Evolutionary conservation across 2,329 filamentous ascomycete genomes (phyloP).

Genomic region (Colletotrichum graminicola): DNA sequence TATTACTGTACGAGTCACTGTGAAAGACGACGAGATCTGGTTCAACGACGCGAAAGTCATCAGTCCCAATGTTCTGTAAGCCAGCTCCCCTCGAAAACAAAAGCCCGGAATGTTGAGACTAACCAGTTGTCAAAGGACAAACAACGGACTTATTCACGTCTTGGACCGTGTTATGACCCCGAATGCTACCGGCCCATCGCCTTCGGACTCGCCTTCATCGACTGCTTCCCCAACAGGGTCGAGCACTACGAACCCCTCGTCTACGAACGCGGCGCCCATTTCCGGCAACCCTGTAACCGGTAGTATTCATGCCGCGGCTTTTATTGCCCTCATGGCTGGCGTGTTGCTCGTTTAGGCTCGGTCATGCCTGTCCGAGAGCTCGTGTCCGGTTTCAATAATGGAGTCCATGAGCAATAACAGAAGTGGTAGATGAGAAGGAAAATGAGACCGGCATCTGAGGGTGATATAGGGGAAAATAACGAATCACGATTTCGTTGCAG

Average conservation of each 20-base stretch:
- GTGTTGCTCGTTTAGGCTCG: constrained; percentile 11
- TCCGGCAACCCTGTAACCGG: constrained; percentile 6
- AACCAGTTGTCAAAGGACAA: constrained; percentile 35
- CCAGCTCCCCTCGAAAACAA: not conserved
- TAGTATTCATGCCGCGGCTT: constrained; percentile 18
- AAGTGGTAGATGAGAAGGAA: not conserved
- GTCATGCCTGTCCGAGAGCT: too few species aligned
- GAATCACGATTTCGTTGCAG: not conserved
- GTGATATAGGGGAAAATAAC: not conserved
- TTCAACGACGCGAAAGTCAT: constrained; percentile 47
- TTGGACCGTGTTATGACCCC: constrained; percentile 45
- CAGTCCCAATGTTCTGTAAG: constrained; percentile 44
- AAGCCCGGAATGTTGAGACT: not conserved
- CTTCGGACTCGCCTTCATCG: constrained; percentile 10
- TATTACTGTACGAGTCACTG: constrained; percentile 42
- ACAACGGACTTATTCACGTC: constrained; percentile 46
- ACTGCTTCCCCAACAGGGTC: constrained; percentile 13
- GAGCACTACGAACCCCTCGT: not conserved
- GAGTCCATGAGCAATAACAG: not conserved
- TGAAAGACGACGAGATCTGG: constrained; percentile 43
- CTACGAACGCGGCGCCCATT: constrained; percentile 17
- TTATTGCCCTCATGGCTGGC: constrained; percentile 29
- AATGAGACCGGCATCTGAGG: not conserved
- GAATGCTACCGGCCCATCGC: constrained; percentile 21
- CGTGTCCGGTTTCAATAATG: too few species aligned